A percentile compares a stretch with the other conserved stretches of the same genome.
These are phyloP conservation scores for Globisporangium paroecandrum DNA, from an alignment of 352 stramenopile genomes.

Conservation along the genomic window DNA sequence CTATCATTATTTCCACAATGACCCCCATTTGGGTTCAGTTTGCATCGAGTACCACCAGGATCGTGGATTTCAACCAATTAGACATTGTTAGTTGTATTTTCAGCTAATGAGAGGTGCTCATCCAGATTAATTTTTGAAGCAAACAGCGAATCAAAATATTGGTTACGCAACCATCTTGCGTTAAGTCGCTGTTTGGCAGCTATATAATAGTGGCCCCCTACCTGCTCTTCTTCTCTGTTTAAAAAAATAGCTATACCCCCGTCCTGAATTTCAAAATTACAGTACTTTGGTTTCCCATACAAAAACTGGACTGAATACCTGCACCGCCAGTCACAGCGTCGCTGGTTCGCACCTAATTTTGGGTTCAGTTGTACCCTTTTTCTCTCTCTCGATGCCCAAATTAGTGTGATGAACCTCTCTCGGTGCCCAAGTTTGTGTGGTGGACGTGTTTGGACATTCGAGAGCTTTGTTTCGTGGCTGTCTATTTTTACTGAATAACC, in stretches of 20 bases:
- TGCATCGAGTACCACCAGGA: background rate
- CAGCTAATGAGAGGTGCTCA: background rate
- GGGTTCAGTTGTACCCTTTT: background rate
- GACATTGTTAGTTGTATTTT: background rate
- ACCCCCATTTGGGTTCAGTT: background rate
- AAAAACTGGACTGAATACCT: background rate
- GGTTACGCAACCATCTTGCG: background rate
- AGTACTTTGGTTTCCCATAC: background rate
- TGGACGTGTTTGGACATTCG: slow-evolving; percentile 6
- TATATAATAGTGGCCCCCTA: background rate
- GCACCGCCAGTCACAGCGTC: background rate
- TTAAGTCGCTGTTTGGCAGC: background rate
- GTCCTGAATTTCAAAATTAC: no score
- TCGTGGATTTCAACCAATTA: background rate
- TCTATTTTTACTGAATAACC: background rate
- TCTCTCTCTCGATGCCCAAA: background rate
- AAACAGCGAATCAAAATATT: background rate
- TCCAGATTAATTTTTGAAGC: background rate
- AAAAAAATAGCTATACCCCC: background rate
- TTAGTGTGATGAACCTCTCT: background rate
- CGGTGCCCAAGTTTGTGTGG: no score
- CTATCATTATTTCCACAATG: no score
- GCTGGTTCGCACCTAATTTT: background rate
- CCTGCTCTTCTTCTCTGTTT: background rate
- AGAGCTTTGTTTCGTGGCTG: background rate